Percentiles rank a stretch among this genome's conserved stretches.
Conservation (phyloP, 345 rosid genomes). For the Psidium friedrichsthalianum region DNA sequence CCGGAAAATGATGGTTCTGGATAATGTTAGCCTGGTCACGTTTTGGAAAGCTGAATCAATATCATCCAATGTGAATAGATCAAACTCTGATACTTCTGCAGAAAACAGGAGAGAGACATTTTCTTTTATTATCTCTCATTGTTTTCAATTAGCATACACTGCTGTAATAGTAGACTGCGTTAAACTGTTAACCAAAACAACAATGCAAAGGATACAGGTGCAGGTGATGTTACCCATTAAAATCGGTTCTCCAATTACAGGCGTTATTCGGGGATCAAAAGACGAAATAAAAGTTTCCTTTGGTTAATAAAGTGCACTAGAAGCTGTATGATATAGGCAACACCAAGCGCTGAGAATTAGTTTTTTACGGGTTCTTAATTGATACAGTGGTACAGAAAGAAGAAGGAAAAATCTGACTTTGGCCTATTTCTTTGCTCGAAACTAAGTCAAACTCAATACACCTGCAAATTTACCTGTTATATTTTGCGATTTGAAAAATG, state of each 20-base stretch:
- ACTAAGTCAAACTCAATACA: background rate
- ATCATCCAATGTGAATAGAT: slow-evolving; percentile 84
- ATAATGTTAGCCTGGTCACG: slow-evolving; percentile 76
- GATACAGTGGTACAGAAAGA: background rate
- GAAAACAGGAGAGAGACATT: background rate
- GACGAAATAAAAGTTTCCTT: background rate
- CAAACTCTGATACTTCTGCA: slow-evolving; percentile 92
- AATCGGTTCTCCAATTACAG: background rate
- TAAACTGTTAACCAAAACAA: background rate
- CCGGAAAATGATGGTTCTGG: slow-evolving; percentile 87
- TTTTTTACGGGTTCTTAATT: background rate
- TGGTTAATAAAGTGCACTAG: background rate
- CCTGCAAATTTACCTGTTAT: background rate
- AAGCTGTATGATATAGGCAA: background rate
- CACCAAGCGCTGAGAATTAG: background rate
- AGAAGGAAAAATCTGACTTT: background rate
- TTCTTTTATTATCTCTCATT: background rate
- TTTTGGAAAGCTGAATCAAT: slow-evolving; percentile 86
- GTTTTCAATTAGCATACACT: background rate
- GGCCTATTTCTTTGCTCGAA: background rate
- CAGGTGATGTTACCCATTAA: background rate
- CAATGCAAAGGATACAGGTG: background rate
- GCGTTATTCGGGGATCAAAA: background rate
- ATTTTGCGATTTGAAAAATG: background rate
- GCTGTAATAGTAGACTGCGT: background rate